Percentiles rank a stretch among this genome's conserved stretches.
phyloP scores from a whole-genome alignment of 2,329 filamentous ascomycete genomes.

The Lomentospora prolificans region DNA sequence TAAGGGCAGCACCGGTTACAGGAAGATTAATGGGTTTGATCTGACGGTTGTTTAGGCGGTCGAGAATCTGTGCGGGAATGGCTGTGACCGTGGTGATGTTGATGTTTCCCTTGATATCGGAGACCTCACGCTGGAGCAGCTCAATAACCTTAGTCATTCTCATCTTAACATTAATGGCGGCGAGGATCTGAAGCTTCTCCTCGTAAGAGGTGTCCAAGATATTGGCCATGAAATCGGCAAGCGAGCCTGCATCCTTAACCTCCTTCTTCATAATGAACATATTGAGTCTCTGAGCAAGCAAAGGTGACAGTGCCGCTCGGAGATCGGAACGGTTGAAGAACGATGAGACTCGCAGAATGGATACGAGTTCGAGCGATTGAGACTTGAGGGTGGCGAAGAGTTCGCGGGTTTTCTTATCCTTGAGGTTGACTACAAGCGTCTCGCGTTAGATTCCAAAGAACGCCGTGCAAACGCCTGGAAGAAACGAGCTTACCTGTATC shows the following conservation, averaged over 20 bases:
- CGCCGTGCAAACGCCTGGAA: not conserved
- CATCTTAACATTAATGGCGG: constrained; percentile 68
- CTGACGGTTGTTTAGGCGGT: constrained; percentile 36
- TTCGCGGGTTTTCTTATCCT: constrained; percentile 54
- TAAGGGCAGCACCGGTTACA: constrained; percentile 20
- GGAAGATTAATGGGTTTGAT: constrained; percentile 11
- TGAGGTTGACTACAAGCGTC: constrained; percentile 11
- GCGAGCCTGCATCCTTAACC: constrained; percentile 66
- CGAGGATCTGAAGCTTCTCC: constrained; percentile 80
- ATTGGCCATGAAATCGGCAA: constrained; percentile 97
- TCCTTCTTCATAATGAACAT: constrained; percentile 78
- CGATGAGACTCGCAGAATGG: constrained; percentile 73
- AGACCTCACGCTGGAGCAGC: constrained; percentile 72
- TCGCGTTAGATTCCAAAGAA: not conserved
- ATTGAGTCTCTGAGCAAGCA: constrained; percentile 80
- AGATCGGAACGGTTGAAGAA: constrained; percentile 63
- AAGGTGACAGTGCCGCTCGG: constrained; percentile 60
- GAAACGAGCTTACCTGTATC: constrained; percentile 50
- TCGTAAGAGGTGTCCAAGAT: constrained; percentile 79
- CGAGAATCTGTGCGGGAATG: constrained; percentile 51
- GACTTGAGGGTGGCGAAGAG: constrained; percentile 75
- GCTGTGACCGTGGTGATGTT: constrained; percentile 72
- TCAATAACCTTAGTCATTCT: constrained; percentile 75
- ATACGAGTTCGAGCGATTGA: constrained; percentile 75
- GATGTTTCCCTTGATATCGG: constrained; percentile 75